phyloP scores from a whole-genome alignment of 1,284 basidiomycete genomes.

The Ceratorhiza oryzae-sativae region DNA sequence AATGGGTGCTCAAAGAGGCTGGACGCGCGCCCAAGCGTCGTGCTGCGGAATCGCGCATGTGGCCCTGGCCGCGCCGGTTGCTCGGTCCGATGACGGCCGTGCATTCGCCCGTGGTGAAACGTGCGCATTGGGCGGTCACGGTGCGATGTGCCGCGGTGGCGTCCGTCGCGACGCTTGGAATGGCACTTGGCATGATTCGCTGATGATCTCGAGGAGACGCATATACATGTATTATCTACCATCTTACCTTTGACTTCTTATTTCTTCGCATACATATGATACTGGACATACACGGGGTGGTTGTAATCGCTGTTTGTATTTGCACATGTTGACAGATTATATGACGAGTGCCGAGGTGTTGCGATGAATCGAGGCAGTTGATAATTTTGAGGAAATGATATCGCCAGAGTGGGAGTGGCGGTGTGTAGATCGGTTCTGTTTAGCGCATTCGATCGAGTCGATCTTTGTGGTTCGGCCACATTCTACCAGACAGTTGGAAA shows the following conservation, averaged over 20 bases:
- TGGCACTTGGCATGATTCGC: constrained; percentile 19
- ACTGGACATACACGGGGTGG: neutral
- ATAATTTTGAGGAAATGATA: too few species aligned
- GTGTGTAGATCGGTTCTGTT: too few species aligned
- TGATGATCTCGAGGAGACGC: neutral
- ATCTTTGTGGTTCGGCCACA: too few species aligned
- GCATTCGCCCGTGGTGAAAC: constrained; percentile 24
- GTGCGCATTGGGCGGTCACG: constrained; percentile 31
- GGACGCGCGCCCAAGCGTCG: constrained; percentile 2
- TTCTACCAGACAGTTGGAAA: too few species aligned
- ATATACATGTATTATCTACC: neutral
- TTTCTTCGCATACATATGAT: neutral
- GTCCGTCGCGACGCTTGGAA: constrained; percentile 7
- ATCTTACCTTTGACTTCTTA: neutral
- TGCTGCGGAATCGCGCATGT: neutral
- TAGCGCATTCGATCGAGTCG: too few species aligned
- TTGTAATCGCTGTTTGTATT: neutral
- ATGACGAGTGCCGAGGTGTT: too few species aligned
- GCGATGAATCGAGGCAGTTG: too few species aligned
- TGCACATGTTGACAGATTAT: neutral
- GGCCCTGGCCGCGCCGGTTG: constrained; percentile 28
- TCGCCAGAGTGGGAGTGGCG: too few species aligned
- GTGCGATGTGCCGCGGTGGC: constrained; percentile 9
- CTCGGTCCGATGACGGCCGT: constrained; percentile 31
- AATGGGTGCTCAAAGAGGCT: constrained; percentile 6